Base-by-base conservation (phyloP, 2,329 filamentous ascomycete species). In the Diaporthe velutina region DNA sequence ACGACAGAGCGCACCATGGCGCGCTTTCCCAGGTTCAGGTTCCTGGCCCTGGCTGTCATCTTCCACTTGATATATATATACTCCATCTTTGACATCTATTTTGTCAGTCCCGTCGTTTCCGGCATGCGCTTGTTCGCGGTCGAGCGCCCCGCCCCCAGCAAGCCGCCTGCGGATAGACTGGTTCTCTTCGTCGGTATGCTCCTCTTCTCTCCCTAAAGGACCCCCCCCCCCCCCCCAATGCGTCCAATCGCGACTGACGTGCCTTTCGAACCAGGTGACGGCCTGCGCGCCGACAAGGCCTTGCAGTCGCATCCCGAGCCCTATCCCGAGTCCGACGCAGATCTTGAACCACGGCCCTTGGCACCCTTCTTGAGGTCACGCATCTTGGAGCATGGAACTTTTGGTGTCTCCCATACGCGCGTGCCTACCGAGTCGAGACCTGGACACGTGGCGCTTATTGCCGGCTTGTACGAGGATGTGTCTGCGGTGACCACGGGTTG, bases 51-150 rank as follows among this genome's bases (percentile, higher is more conserved):
- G 82, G 97, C 97, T 79, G 90, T 98, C 82, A 86, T 96, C 76
- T 99, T 99, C 83, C 97, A 99, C 85, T 84, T 98, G 71, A 91
- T 98, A 78, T 99, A 99, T 84, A 93, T 98, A 73, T 94, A 93
- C 82, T 98, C 95, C 75, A 98, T 98, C 81, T 99, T 99, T 85
- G 96, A 98, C 84, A 97, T 98, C 77, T 98, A 99, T 85, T 99
- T 99, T 82, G 95, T 98, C 82, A 98, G 95, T 83, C 97, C 97
- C 30, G 97, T 99, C 79, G 97, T 98, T 72, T 94, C 93, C 86
- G 97, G 97, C 81, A 99, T 99, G 97, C 91, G 90, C 80, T 90
- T 95, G 75, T 96, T 95, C 84, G 86, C 88, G 60, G 88, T 97
- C 50, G 90, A 95, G 75, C 88, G 92, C 73, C 85, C 90, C 52